Base-by-base conservation (phyloP, 225 moss, liverwort and hornwort species). In the Pleurozium schreberi region DNA sequence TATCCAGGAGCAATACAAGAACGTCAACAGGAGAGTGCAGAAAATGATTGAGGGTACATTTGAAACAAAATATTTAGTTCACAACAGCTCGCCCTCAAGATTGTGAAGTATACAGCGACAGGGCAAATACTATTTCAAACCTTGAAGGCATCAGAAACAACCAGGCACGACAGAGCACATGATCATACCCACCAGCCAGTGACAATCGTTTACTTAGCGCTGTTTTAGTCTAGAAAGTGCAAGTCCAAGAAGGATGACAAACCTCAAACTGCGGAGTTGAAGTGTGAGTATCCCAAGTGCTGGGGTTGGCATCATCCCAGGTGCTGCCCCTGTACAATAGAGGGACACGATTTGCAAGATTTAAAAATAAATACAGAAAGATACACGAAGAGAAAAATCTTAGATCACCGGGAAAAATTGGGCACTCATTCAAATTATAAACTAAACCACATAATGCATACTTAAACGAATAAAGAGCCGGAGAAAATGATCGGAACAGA, bases 221-320 rank as follows among this genome's bases (percentile, higher is more conserved):
- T 57, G 86, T n/a, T 50, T 86, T 82, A 20, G 21, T 64, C 42
- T 55, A 57, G 40, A 8, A 85, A 85, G 45, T 61, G 68, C 21
- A 82, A 88, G 58, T 60, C 71, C 53, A 86, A 85, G 85, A 75
- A 40, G 60, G 50, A 45, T 85, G 74, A 69, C 87, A 82, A n/a
- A 96, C 97, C 96, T 98, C 96, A 88, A 93, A 98, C 65, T 95
- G 96, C 25, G 96, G 96, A 53, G 96, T 96, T 86, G 95, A 93
- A 73, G 94, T 88, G 87, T 90, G 94, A 75, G 90, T 92, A 87
- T 93, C 94, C 98, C 98, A 98, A 65, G 98, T 98, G 91, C 95
- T 95, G 43, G 98, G 98, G 89, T 98, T 95, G 59, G 96, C 96
- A 90, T 97, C 95, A 86, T 98, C 98, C 97, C 96, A 98, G n/a